Conservation (phyloP, 148 eudicot genomes). For the Mesembryanthemum crystallinum region DNA sequence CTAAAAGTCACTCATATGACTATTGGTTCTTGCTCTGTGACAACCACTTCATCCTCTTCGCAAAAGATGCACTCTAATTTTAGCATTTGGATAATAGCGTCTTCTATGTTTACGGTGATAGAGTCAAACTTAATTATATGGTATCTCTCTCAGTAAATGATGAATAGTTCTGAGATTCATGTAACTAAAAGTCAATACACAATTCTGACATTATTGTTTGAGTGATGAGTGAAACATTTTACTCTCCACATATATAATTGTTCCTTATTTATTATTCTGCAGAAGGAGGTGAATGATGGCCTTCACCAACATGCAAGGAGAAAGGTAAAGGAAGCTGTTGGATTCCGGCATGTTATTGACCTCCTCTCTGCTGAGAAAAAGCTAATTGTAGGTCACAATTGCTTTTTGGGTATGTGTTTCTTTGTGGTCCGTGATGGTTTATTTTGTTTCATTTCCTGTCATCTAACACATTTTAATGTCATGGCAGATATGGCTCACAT, state of each 20-base stretch:
- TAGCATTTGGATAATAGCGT: background rate
- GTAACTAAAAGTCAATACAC: background rate
- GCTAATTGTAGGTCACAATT: conserved; percentile 94
- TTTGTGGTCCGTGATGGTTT: conserved; percentile 1
- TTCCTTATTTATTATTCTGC: conserved; percentile 28
- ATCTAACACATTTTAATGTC: conserved; percentile 11
- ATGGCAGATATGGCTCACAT: conserved; percentile 84
- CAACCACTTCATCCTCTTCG: background rate
- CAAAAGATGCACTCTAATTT: background rate
- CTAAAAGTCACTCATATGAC: background rate
- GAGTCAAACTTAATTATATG: background rate
- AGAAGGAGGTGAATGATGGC: conserved; percentile 64
- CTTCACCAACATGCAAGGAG: conserved; percentile 46
- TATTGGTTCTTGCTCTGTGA: background rate
- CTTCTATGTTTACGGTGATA: background rate
- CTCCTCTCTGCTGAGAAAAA: conserved; percentile 77
- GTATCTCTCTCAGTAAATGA: background rate
- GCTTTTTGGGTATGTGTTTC: conserved; percentile 77
- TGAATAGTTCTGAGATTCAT: background rate
- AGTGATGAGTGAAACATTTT: background rate
- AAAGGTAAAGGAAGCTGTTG: conserved; percentile 70
- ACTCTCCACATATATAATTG: background rate
- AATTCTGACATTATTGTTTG: background rate
- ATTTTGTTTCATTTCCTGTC: background rate
- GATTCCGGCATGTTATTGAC: conserved; percentile 89